Conservation (phyloP, 106 monocot genomes). For the Triglochin maritima region DNA sequence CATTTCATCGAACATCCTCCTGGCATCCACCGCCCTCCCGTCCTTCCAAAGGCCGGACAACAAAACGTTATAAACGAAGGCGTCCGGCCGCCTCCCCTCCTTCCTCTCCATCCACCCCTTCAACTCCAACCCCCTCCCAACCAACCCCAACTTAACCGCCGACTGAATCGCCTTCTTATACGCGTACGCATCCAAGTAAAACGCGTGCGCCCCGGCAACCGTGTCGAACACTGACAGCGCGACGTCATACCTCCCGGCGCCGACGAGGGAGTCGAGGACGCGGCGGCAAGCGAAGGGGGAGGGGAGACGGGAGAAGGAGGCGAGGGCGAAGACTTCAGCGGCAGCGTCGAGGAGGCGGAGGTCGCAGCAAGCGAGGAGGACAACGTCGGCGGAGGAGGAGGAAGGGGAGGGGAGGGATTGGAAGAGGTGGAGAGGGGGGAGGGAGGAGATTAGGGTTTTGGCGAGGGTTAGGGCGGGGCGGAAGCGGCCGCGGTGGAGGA, state of each 20-base stretch:
- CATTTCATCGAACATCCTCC: conserved; percentile 53
- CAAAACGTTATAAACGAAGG: conserved; percentile 56
- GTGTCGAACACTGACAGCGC: conserved; percentile 20
- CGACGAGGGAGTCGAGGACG: conserved; percentile 44
- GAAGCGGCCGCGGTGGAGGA: conserved; percentile 17
- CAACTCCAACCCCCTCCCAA: conserved; percentile 28
- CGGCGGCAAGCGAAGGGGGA: conserved; percentile 15
- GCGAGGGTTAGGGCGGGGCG: conserved; percentile 18
- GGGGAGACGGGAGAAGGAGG: neutral
- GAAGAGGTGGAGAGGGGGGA: conserved; percentile 18
- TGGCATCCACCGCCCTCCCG: conserved; percentile 12
- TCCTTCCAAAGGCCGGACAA: conserved; percentile 49
- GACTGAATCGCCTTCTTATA: conserved; percentile 55
- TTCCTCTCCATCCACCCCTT: conserved; percentile 14
- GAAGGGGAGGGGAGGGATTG: conserved; percentile 8
- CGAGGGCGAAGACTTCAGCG: conserved; percentile 13
- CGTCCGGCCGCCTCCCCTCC: conserved; percentile 8
- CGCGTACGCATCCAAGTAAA: conserved; percentile 29
- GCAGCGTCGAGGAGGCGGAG: conserved; percentile 21
- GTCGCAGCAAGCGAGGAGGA: conserved; percentile 18
- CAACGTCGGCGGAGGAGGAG: conserved; percentile 13
- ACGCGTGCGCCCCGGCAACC: conserved; percentile 8
- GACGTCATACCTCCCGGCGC: conserved; percentile 22
- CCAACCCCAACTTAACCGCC: conserved; percentile 22
- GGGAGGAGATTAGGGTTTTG: conserved; percentile 16